Base-by-base conservation (phyloP, 1,139 yeast species). In the Pichia sp. region DNA sequence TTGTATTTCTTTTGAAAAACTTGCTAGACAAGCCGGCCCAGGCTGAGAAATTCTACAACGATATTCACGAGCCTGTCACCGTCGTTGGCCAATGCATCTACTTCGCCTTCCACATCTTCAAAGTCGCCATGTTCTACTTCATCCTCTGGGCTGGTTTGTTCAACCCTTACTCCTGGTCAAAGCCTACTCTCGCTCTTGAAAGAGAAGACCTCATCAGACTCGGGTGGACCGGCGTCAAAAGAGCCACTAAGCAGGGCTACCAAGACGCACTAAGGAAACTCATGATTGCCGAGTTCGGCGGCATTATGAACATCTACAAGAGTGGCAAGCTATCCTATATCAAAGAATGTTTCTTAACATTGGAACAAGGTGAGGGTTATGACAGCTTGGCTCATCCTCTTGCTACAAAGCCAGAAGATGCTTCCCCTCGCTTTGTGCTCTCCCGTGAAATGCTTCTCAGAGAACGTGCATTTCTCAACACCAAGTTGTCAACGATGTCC, bases 171-270 rank as follows among this genome's bases (percentile, higher is more conserved):
- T 72, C 82, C 6, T 67, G 81, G 62, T 66, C 62, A 32, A 61
- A 63, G 49, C 65, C 70, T 56, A 55, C 61, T 10, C 11, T 54
- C 1, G 66, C 65, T 4, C 55, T 66, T 41, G 68, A 71, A 49
- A 74, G 73, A 57, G 90, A 87, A 26, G 77, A 78, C 61, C 78
- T 93, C 63, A 66, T 84, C 49, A 72, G 72, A 10, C 74, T 90
- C 63, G 98, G 98, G 48, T 93, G 98, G 98, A 90, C 97, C 26
- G 96, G 97, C 52, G 79, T 95, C 29, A 86, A 84, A 70, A 84
- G 84, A 64, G 87, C 86, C 16, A 78, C 85, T 26, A 74, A 82
- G 32, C 85, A 82, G 46, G 92, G 84, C 61, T 93, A 86, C 77
- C 81, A 80, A 64, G 88, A 85, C 57, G 78, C 74, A 64, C 87